These are phyloP conservation scores for Ogataea methylovora DNA, from an alignment of 805 yeast species.

Conservation along the genomic window DNA sequence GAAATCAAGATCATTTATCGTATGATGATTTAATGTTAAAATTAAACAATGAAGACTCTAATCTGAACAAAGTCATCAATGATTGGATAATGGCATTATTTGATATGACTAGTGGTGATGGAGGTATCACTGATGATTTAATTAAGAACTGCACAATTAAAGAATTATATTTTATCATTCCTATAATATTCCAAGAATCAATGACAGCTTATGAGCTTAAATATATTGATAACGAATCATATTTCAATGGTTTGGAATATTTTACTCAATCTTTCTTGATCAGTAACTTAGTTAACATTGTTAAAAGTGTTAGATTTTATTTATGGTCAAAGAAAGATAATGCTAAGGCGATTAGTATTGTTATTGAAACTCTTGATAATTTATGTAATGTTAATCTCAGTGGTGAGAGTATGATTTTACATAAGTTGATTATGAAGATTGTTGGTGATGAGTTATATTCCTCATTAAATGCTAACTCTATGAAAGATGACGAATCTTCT, in stretches of 20 bases:
- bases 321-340: not conserved
- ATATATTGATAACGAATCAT: conserved; percentile 47
- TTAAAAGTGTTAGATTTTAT: conserved; percentile 17
- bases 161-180: conserved; percentile 63
- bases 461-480: conserved; percentile 7
- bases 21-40: conserved; percentile 4
- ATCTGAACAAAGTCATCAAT: conserved; percentile 29
- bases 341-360: not conserved
- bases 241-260: conserved; percentile 78
- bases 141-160: conserved; percentile 58
- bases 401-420: conserved; percentile 3
- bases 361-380: not conserved
- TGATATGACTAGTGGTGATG: conserved; percentile 30
- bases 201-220: conserved; percentile 50
- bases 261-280: conserved; percentile 75
- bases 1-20: not conserved
- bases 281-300: conserved; percentile 44
- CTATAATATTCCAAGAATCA: conserved; percentile 68
- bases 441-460: conserved; percentile 9
- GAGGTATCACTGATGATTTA: conserved; percentile 77
- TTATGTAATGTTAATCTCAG: not conserved
- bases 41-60: conserved; percentile 16
- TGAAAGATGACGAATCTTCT: too few species aligned
- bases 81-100: conserved; percentile 80
- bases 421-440: conserved; percentile 10